Base-by-base conservation (phyloP, 2,329 filamentous ascomycete genomes). In the Sarocladium kiliense region DNA sequence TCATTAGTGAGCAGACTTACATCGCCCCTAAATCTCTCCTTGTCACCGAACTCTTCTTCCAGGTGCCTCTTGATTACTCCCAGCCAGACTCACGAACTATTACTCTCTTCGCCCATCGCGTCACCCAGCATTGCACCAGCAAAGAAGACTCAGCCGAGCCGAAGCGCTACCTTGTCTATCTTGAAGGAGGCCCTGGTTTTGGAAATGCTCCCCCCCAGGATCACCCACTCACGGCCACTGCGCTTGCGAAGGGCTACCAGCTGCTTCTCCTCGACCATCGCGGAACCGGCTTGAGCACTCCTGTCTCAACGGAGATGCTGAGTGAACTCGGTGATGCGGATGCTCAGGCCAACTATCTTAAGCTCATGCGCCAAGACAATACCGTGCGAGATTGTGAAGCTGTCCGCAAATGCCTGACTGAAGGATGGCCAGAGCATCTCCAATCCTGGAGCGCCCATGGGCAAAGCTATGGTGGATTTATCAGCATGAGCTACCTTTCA, bases 401-500 rank as follows among this genome's bases (percentile, higher is more conserved):
- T 3, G 84, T 97, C 30, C 83, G 93, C 4, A 81, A 85, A 63
- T 86, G 80, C 37, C 75, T 97, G 54, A 94, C 88, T 0, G 74
- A 77, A 4, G 82, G 85, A 53, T 88, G 85, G 63, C 84, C 88
- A 0, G 75, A 80, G 21, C 82, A 87, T 49, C 85, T 88, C 66
- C 82, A 85, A 67, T 85, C 86, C 66, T 97, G 92, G 93, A 88
- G 85, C 56, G 80, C 94, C 27, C 87, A 96, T 59, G 93, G 93
- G 9, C 93, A 97, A 72, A 92, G 87, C 16, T 97, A 96, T 69
- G 93, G 93, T 37, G 93, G 93, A 1, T 97, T 96, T 70, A 89
- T 91, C 65, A 80, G 79, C 49, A 77, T 91, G 32, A 93, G 88
- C 7, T 97, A 97, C 68, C 80, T 97, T 16, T 94, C 88, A 2